A percentile compares a stretch with the other conserved stretches of the same genome.
phyloP scores from a whole-genome alignment of 2,329 filamentous ascomycete species.

The Xylaria arbuscula region DNA sequence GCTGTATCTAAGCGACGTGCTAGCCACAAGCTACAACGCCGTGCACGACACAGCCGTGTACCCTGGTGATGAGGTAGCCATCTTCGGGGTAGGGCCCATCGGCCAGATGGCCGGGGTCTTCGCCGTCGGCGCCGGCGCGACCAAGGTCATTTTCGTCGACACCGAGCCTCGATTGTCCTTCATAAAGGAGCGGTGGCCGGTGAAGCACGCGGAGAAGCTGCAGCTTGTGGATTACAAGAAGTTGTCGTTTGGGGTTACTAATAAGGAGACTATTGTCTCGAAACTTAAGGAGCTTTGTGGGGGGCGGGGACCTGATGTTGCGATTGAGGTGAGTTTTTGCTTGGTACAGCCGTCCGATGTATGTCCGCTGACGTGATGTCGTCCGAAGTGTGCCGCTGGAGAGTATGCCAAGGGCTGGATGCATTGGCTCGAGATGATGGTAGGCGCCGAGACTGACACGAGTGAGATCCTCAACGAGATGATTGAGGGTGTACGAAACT shows the following conservation, averaged over 20 bases:
- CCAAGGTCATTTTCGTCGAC: constrained; percentile 82
- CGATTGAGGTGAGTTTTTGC: constrained; percentile 53
- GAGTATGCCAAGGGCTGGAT: constrained; percentile 72
- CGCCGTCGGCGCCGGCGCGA: constrained; percentile 77
- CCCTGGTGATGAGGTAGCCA: constrained; percentile 78
- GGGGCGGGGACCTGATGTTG: constrained; percentile 78
- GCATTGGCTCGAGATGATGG: constrained; percentile 66
- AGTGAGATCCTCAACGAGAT: constrained; percentile 84
- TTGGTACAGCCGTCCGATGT: not conserved
- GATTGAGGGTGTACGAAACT: constrained; percentile 78
- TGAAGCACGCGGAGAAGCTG: constrained; percentile 62
- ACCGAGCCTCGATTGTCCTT: constrained; percentile 76
- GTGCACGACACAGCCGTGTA: constrained; percentile 88
- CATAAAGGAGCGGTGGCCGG: constrained; percentile 70
- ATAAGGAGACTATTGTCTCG: constrained; percentile 72
- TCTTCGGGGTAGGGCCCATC: constrained; percentile 88
- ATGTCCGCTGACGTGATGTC: constrained; percentile 10
- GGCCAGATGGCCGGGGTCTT: constrained; percentile 87
- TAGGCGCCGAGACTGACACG: constrained; percentile 85
- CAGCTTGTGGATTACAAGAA: constrained; percentile 76
- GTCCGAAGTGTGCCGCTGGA: constrained; percentile 66
- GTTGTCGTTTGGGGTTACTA: constrained; percentile 67
- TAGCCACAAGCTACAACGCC: constrained; percentile 82
- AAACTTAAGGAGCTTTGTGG: constrained; percentile 79
- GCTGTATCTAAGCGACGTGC: constrained; percentile 83